A percentile compares a stretch with the other conserved stretches of the same genome.
phyloP scores from a whole-genome alignment of 176 grass and related monocot species.

The Phoenix dactylifera region DNA sequence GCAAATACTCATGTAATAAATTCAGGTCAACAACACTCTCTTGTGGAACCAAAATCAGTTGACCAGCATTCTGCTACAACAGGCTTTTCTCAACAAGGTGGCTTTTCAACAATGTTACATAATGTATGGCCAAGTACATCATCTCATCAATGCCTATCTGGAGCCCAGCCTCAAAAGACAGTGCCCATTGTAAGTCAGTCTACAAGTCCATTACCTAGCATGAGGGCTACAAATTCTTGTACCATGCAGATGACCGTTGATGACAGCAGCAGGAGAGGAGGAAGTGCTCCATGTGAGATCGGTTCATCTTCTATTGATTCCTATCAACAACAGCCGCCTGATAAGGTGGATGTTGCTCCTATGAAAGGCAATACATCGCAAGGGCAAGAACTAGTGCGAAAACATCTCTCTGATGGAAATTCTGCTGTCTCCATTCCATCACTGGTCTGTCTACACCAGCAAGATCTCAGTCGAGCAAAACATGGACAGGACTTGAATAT shows the following conservation, averaged over 20 bases:
- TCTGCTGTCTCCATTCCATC: slow-evolving; percentile 35
- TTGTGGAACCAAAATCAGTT: slow-evolving; percentile 31
- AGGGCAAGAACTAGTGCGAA: slow-evolving; percentile 37
- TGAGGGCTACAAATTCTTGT: slow-evolving; percentile 43
- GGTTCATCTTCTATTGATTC: slow-evolving; percentile 49
- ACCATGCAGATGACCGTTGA: slow-evolving; percentile 35
- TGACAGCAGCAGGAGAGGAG: slow-evolving; percentile 42
- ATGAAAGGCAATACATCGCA: slow-evolving; percentile 27
- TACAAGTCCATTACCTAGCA: slow-evolving; percentile 57
- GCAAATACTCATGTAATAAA: slow-evolving; percentile 22
- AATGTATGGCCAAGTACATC: slow-evolving; percentile 86
- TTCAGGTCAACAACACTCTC: slow-evolving; percentile 42
- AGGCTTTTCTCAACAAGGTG: slow-evolving; percentile 40
- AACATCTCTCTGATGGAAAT: slow-evolving; percentile 37
- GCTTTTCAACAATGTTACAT: slow-evolving; percentile 60
- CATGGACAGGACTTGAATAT: slow-evolving; percentile 32
- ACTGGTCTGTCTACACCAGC: slow-evolving; percentile 37
- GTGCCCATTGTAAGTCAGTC: slow-evolving; percentile 74
- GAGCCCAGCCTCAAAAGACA: slow-evolving; percentile 52
- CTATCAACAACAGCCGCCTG: slow-evolving; percentile 28
- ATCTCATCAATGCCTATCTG: slow-evolving; percentile 39
- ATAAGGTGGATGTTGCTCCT: slow-evolving; percentile 31
- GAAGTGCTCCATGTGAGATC: slow-evolving; percentile 37
- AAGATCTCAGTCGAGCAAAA: slow-evolving; percentile 38
- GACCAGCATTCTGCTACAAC: slow-evolving; percentile 18